A percentile compares a stretch with the other conserved stretches of the same genome.
Evolutionary conservation across 179 eudicot species (phyloP).

Genomic region (Vitellaria paradoxa): DNA sequence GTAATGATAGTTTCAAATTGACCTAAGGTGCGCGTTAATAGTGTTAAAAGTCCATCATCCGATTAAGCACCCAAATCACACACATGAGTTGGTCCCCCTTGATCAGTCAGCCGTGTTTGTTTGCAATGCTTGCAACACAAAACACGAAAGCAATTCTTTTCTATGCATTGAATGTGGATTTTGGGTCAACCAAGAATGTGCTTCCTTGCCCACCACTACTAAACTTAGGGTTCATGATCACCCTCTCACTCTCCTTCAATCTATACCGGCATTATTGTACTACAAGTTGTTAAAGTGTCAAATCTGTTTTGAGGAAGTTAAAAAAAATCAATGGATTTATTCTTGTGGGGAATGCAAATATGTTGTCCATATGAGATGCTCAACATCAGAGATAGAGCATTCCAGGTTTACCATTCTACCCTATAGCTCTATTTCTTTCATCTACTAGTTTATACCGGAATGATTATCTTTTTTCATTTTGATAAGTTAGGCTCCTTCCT

Average conservation of each 20-base stretch:
- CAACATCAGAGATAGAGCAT: background rate
- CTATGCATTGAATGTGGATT: background rate
- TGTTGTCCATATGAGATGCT: background rate
- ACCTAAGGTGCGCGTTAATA: background rate
- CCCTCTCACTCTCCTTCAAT: background rate
- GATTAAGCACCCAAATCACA: background rate
- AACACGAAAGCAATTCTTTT: background rate
- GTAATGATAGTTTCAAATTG: background rate
- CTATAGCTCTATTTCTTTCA: background rate
- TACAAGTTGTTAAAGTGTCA: too few relatives aligned
- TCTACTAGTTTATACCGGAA: too few relatives aligned
- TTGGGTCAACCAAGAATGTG: conserved; percentile 6
- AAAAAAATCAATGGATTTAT: background rate
- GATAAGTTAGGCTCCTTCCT: too few relatives aligned
- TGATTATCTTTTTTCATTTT: too few relatives aligned
- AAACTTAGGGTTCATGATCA: background rate
- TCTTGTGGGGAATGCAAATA: background rate
- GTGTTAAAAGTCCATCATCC: background rate
- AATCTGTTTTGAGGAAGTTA: background rate
- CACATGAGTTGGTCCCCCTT: background rate
- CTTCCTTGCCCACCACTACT: background rate
- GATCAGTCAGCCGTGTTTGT: background rate
- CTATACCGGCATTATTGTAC: too few relatives aligned
- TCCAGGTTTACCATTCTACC: background rate
- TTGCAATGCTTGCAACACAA: background rate